Evolutionary conservation across 2,329 filamentous ascomycete species (phyloP), one percentile per base, ranked within the genome.

Genomic region (Trichoderma gracile): DNA sequence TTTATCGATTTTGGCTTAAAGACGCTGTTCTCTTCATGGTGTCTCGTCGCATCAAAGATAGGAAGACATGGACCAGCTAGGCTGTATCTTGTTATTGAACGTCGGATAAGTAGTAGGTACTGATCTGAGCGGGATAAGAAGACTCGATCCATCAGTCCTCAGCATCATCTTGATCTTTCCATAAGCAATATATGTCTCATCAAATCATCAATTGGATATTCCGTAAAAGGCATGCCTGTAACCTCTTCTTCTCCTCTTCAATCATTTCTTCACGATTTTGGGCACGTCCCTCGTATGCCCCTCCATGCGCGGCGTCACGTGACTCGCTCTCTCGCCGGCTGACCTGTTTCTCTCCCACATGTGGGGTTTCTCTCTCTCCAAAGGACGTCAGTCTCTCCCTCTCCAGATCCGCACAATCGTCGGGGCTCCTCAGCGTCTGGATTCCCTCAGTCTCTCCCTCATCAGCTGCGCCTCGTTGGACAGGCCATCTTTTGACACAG

Each of bases 361-460:
- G 58, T 57, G 58, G 58, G 64, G 64, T 56, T 45, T 43, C 57
- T 57, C 43, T 19, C 38, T 49, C 19, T 45, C 30, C 30, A 33
- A 25, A 53, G 38, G 54, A 67, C 66, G 66, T 67, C 66, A 67
- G 64, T 64, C 64, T 64, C 64, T 64, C 62, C 53, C 62, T 61
- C 64, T 21, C 38, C 57, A 54, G 27, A 45, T 38, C 45, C 30
- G 52, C 58, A 58, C 47, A 63, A 65, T 58, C 43, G 58, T n/a
- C 19, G 19, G 19, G 47, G 54, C 5, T 33, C 21, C n/a, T 40
- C 38, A 33, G 19, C 66, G 65, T 68, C 55, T 65, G 66, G 63
- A 63, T 68, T 55, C 30, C 21, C n/a, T 23, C 21, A 33, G 15
- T 40, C 25, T 54, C 30, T 54, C 50, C n/a, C 47, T n/a, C 42